A percentile compares a stretch with the other conserved stretches of the same genome.
Conservation (phyloP, 2,329 filamentous ascomycete genomes). For the Tolypocladium endophyticum region DNA sequence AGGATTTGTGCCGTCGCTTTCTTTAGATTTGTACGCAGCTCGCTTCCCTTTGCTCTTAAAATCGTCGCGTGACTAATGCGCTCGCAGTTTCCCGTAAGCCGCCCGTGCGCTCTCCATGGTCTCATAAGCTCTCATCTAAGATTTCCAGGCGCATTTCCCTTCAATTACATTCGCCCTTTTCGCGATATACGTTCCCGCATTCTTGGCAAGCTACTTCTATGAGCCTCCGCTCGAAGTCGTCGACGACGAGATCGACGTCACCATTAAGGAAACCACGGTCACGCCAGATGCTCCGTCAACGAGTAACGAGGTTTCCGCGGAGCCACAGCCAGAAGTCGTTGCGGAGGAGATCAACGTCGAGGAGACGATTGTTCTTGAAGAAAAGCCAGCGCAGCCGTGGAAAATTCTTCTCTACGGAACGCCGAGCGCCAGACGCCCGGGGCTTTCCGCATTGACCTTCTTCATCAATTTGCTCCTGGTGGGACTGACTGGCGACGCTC, state of each 20-base stretch:
- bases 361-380: slow-evolving; percentile 50
- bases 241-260: slow-evolving; percentile 49
- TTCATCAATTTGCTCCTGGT: slow-evolving; percentile 62
- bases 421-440: slow-evolving; percentile 59
- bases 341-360: slow-evolving; percentile 47
- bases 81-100: slow-evolving; percentile 24
- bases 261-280: slow-evolving; percentile 35
- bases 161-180: slow-evolving; percentile 52
- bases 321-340: slow-evolving; percentile 23
- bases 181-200: slow-evolving; percentile 55
- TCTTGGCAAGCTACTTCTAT: slow-evolving; percentile 46
- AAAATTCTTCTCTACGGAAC: slow-evolving; percentile 64
- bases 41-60: not conserved
- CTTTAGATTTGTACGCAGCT: slow-evolving; percentile 22
- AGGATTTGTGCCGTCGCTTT: slow-evolving; percentile 25
- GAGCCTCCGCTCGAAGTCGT: slow-evolving; percentile 48
- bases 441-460: slow-evolving; percentile 58
- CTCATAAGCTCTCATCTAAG: slow-evolving; percentile 1
- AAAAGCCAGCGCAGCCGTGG: slow-evolving; percentile 45
- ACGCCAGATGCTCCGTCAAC: slow-evolving; percentile 14
- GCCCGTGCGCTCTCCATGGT: not conserved
- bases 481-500: slow-evolving; percentile 62
- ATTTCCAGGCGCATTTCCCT: slow-evolving; percentile 25
- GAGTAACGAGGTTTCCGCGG: slow-evolving; percentile 18
- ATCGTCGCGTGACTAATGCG: slow-evolving; percentile 4